Base-by-base conservation (phyloP, 306 rosid species). In the Ziziphus jujuba region DNA sequence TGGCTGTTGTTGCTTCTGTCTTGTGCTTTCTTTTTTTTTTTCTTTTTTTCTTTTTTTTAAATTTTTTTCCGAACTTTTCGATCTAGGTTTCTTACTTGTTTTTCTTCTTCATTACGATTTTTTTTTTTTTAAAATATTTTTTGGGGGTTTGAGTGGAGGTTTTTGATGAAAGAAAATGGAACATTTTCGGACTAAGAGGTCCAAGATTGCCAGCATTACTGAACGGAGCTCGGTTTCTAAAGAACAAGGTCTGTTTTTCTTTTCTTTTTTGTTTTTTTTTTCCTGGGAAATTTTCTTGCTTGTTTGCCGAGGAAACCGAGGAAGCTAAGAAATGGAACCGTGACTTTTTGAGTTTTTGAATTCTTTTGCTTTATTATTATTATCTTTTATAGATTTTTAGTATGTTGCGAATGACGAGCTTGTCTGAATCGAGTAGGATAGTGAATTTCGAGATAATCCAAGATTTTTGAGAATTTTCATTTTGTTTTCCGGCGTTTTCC, bases 111-210 rank as follows among this genome's bases (percentile, higher is more conserved):
- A n/a, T 69, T 48, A 25, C 70, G 31, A 43, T 35, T 31, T 10
- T 19, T 3, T 9, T 38, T 31, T 59, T 43, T 10, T 63, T 24
- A n/a, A 15, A 25, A 25, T 63, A 28, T 50, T 2, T 6, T 17
- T 20, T 60, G 24, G n/a, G 20, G 15, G 52, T 47, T 22, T 31
- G 36, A 47, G 25, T 50, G 21, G 43, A 25, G 59, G 13, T 20
- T 47, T 80, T 82, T 36, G 77, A 83, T 85, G 96, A 73, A 53
- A 56, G 75, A 0, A 8, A 6, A 84, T 90, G 96, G 91, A 93
- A 48, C 83, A 80, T 56, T 60, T 77, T 56, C 89, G 87, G 64
- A 73, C 57, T 62, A 53, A 51, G 81, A 79, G 83, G 63, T 82
- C 83, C 80, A 77, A 70, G 64, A 17, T 74, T 52, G 31, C 84